Evolutionary conservation across 2,329 filamentous ascomycete species (phyloP).

Genomic region (Chaetomiaceae sp.): DNA sequence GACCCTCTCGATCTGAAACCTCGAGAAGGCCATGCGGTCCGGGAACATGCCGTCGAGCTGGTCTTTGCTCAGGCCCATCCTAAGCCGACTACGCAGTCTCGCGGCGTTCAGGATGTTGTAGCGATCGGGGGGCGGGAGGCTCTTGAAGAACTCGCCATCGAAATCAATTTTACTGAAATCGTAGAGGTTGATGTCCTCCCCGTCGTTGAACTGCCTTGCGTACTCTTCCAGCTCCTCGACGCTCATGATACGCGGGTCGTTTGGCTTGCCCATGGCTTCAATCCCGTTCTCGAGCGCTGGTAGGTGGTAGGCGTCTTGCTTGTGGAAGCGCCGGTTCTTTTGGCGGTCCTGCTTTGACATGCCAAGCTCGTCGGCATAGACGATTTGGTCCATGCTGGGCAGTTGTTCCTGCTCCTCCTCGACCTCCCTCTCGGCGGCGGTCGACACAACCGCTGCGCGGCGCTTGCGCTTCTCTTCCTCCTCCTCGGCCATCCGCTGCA

Average conservation of each 20-base stretch:
- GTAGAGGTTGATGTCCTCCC: slow-evolving; percentile 86
- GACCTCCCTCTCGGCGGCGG: slow-evolving; percentile 39
- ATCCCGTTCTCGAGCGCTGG: slow-evolving; percentile 76
- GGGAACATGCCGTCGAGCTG: slow-evolving; percentile 96
- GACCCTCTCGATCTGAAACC: slow-evolving; percentile 93
- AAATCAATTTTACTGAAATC: slow-evolving; percentile 99
- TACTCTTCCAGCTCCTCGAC: slow-evolving; percentile 92
- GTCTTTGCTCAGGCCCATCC: slow-evolving; percentile 96
- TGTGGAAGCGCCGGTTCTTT: slow-evolving; percentile 73
- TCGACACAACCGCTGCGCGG: slow-evolving; percentile 37
- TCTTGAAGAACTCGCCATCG: slow-evolving; percentile 90
- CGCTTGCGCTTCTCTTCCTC: slow-evolving; percentile 61
- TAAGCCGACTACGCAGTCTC: slow-evolving; percentile 74
- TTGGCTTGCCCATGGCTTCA: slow-evolving; percentile 78
- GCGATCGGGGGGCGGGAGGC: slow-evolving; percentile 79
- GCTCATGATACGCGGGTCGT: slow-evolving; percentile 95
- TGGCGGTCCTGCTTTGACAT: slow-evolving; percentile 73
- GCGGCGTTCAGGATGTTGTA: slow-evolving; percentile 98
- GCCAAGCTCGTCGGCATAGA: slow-evolving; percentile 87
- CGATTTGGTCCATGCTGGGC: slow-evolving; percentile 62
- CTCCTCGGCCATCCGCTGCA: slow-evolving; percentile 85
- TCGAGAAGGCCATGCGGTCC: slow-evolving; percentile 93
- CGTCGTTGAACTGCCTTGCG: slow-evolving; percentile 82
- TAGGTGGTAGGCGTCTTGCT: slow-evolving; percentile 91
- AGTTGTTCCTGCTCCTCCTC: slow-evolving; percentile 59